Evolutionary conservation across 2,329 filamentous ascomycete genomes (phyloP).

Genomic region (Sclerotinia glacialis): DNA sequence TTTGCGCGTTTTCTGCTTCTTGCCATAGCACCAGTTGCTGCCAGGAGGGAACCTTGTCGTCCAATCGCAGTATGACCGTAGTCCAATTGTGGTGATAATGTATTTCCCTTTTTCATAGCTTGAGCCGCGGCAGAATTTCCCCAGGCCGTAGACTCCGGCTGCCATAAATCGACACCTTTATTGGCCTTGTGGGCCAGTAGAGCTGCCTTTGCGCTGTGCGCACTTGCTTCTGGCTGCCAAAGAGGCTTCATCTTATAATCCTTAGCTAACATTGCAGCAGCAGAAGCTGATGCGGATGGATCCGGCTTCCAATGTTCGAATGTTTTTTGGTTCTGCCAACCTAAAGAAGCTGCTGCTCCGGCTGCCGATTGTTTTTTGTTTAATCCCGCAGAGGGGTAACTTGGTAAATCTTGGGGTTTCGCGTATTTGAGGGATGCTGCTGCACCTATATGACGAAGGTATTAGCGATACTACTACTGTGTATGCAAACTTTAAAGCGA

Average conservation of each 20-base stretch:
- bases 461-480: neutral
- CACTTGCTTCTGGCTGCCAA: conserved; percentile 62
- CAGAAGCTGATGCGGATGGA: conserved; percentile 56
- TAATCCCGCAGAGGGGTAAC: conserved; percentile 67
- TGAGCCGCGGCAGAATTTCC: conserved; percentile 69
- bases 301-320: conserved; percentile 66
- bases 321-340: conserved; percentile 66
- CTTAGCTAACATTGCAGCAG: conserved; percentile 57
- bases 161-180: conserved; percentile 51
- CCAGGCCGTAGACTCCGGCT: conserved; percentile 44
- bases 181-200: conserved; percentile 59
- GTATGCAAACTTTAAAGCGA: conserved; percentile 10
- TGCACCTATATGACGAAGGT: conserved; percentile 47
- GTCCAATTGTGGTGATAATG: conserved; percentile 46
- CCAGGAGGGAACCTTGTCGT: conserved; percentile 64
- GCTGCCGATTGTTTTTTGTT: conserved; percentile 57
- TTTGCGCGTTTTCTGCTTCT: conserved; percentile 56
- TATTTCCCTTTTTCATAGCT: conserved; percentile 52
- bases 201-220: conserved; percentile 72
- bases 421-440: conserved; percentile 68
- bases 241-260: conserved; percentile 53
- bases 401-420: conserved; percentile 68
- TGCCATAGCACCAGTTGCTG: conserved; percentile 74
- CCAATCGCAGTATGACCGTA: conserved; percentile 50
- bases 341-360: conserved; percentile 70